These are phyloP conservation scores for Saccharomycopsis microspora DNA, from an alignment of 805 yeast species.

Conservation along the genomic window DNA sequence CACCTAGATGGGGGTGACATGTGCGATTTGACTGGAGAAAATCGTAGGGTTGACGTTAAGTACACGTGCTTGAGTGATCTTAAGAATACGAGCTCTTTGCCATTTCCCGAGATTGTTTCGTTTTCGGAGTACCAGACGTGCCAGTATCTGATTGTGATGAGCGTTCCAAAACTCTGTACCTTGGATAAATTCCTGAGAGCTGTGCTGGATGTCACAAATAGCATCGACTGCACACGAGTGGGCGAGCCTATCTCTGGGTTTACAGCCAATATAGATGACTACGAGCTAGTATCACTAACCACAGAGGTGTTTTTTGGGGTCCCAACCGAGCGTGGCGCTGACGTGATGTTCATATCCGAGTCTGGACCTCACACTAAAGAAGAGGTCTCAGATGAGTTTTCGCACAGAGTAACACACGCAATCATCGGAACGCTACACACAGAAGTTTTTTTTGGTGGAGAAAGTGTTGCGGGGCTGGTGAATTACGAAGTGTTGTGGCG, in stretches of 20 bases:
- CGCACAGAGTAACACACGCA: too few species aligned
- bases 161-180: slow-evolving; percentile 39
- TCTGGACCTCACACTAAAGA: too few species aligned
- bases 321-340: background rate
- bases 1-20: slow-evolving; percentile 37
- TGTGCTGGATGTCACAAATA: slow-evolving; percentile 12
- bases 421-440: too few species aligned
- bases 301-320: background rate
- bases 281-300: slow-evolving; percentile 3
- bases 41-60: slow-evolving; percentile 42
- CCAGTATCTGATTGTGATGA: slow-evolving; percentile 39
- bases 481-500: too few species aligned
- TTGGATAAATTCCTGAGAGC: slow-evolving; percentile 21
- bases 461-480: too few species aligned
- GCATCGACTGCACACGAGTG: slow-evolving; percentile 9
- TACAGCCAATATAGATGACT: background rate
- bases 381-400: too few species aligned
- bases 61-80: slow-evolving; percentile 35
- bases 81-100: slow-evolving; percentile 15
- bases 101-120: slow-evolving; percentile 22
- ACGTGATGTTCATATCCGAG: too few species aligned
- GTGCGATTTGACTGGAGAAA: slow-evolving; percentile 47
- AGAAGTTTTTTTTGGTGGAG: too few species aligned
- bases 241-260: background rate
- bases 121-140: slow-evolving; percentile 47